Percentiles rank a stretch among this genome's conserved stretches.
Evolutionary conservation across 495 filamentous ascomycete species (phyloP).

Genomic region (Penicillium bialowiezense): DNA sequence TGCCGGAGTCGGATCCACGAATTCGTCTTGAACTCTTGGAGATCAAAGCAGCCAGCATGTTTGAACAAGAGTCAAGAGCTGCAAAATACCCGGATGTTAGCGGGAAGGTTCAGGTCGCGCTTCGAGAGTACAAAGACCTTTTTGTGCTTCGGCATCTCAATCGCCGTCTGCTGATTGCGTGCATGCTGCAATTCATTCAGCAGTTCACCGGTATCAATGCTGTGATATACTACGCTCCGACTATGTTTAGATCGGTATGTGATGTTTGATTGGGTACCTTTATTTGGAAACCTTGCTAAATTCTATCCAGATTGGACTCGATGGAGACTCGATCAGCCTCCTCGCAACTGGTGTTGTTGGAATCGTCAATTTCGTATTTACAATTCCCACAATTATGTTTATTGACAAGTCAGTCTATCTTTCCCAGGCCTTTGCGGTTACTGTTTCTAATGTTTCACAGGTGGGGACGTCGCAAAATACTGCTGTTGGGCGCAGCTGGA

Average conservation of each 20-base stretch:
- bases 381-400: constrained; percentile 57
- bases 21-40: constrained; percentile 37
- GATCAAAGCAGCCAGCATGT: constrained; percentile 37
- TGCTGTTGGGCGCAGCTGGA: constrained; percentile 61
- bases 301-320: constrained; percentile 48
- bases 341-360: constrained; percentile 63
- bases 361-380: constrained; percentile 64
- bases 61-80: background rate
- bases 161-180: background rate
- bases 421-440: no score
- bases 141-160: background rate
- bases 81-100: background rate
- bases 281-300: constrained; percentile 32
- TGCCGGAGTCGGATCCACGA: constrained; percentile 34
- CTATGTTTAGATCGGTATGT: no score
- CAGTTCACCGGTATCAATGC: constrained; percentile 22
- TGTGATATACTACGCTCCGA: constrained; percentile 59
- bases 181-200: constrained; percentile 4
- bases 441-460: no score
- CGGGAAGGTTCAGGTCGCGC: background rate
- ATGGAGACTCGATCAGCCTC: constrained; percentile 44
- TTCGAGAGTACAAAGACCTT: constrained; percentile 4
- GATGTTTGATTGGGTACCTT: no score
- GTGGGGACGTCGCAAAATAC: constrained; percentile 49
- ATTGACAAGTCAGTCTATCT: constrained; percentile 63